phyloP scores from a whole-genome alignment of 2,329 filamentous ascomycete genomes.

The Cladophialophora immunda region DNA sequence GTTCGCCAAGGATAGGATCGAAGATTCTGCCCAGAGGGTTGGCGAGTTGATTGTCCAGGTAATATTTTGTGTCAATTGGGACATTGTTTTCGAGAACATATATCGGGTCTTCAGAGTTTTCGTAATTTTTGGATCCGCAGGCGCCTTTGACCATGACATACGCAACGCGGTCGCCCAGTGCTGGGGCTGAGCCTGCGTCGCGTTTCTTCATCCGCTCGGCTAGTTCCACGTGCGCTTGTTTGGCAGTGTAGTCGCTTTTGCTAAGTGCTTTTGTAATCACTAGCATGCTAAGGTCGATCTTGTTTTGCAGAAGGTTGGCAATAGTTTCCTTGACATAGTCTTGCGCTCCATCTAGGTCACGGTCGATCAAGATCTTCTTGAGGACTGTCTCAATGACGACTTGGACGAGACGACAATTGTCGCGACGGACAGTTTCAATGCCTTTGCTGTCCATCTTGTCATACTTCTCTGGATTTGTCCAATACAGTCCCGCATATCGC shows the following conservation, averaged over 20 bases:
- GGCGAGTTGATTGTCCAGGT: conserved; percentile 96
- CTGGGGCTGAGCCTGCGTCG: conserved; percentile 91
- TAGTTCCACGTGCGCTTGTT: conserved; percentile 95
- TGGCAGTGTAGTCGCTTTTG: conserved; percentile 87
- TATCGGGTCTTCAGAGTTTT: conserved; percentile 95
- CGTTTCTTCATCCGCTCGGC: conserved; percentile 97
- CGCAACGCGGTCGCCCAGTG: conserved; percentile 91
- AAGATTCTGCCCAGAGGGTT: conserved; percentile 96
- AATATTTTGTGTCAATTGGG: conserved; percentile 97
- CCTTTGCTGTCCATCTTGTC: conserved; percentile 99
- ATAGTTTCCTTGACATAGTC: conserved; percentile 97
- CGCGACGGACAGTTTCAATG: conserved; percentile 96
- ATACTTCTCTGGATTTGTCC: conserved; percentile 92
- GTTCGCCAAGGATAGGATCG: conserved; percentile 95
- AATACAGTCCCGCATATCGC: conserved; percentile 96
- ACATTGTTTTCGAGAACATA: conserved; percentile 97
- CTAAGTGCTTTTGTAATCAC: conserved; percentile 98
- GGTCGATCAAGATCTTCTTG: conserved; percentile 93
- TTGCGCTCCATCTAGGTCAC: conserved; percentile 88
- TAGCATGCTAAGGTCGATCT: conserved; percentile 97
- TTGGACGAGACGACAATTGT: conserved; percentile 95
- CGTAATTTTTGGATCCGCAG: conserved; percentile 90
- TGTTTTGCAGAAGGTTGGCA: conserved; percentile 93
- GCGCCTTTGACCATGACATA: conserved; percentile 98
- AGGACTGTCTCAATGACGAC: conserved; percentile 97